A percentile compares a stretch with the other conserved stretches of the same genome.
Conservation (phyloP, 1,139 yeast genomes). For the Arxiozyma heterogenica region DNA sequence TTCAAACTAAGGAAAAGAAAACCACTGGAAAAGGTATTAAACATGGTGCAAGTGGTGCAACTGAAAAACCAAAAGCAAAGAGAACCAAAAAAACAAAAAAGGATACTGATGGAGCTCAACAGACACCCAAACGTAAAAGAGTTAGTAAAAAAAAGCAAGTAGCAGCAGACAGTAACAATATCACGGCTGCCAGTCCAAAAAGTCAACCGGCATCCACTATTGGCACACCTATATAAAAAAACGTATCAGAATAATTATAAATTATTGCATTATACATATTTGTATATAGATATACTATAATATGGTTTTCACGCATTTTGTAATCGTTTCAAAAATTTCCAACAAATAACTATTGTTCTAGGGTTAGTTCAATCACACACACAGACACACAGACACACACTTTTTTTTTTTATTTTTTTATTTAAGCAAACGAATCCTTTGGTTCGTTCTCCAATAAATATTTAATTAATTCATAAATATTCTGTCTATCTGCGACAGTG, state of each 20-base stretch:
- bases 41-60: conserved; percentile 3
- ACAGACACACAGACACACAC: too few relatives aligned
- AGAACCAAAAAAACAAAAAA: conserved; percentile 27
- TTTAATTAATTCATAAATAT: conserved; percentile 50
- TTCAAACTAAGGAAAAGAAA: conserved; percentile 5
- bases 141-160: conserved; percentile 21
- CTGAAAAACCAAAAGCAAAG: conserved; percentile 21
- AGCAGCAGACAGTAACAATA: background rate
- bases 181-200: conserved; percentile 1
- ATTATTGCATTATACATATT: conserved; percentile 1
- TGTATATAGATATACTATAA: conserved; percentile 1
- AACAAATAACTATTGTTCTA: too few relatives aligned
- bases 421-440: conserved; percentile 27
- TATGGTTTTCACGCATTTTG: background rate
- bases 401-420: too few relatives aligned
- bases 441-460: conserved; percentile 29
- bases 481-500: conserved; percentile 62
- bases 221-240: conserved; percentile 5
- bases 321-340: background rate
- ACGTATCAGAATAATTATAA: background rate
- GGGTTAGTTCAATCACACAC: too few relatives aligned
- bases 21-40: conserved; percentile 5
- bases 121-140: conserved; percentile 23
- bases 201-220: background rate
- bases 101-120: conserved; percentile 12